phyloP scores from a whole-genome alignment of 495 filamentous ascomycete genomes.

The Neurospora tetraspora region DNA sequence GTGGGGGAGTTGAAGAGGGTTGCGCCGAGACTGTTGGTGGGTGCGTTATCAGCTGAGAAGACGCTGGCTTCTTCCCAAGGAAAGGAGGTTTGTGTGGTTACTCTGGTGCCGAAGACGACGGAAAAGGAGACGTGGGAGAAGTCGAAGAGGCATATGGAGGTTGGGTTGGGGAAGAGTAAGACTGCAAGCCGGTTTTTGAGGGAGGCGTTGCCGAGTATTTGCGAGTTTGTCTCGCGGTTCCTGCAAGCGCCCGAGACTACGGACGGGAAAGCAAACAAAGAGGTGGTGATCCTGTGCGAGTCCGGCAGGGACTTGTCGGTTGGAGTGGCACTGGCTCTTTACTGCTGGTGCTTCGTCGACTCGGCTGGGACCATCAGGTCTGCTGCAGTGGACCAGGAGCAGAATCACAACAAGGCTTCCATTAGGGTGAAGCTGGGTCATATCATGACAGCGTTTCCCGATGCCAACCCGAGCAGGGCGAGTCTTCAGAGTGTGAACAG shows the following conservation, averaged over 20 bases:
- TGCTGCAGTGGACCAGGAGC: constrained; percentile 9
- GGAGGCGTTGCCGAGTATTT: constrained; percentile 48
- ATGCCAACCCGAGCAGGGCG: constrained; percentile 67
- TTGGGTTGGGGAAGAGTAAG: constrained; percentile 57
- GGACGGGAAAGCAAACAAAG: constrained; percentile 2
- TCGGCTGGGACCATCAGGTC: constrained; percentile 18
- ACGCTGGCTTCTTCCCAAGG: not conserved
- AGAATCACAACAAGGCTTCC: constrained; percentile 56
- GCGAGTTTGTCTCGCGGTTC: constrained; percentile 31
- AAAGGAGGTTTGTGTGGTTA: constrained; percentile 13
- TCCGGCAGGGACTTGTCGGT: constrained; percentile 33
- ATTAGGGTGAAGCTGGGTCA: constrained; percentile 68
- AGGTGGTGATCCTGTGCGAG: constrained; percentile 30
- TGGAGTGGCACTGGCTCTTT: constrained; percentile 39
- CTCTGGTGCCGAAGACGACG: constrained; percentile 25
- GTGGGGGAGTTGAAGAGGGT: constrained; percentile 24
- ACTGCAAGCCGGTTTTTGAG: constrained; percentile 67
- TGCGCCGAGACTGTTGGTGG: constrained; percentile 24
- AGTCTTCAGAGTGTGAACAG: constrained; percentile 83
- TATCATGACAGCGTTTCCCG: constrained; percentile 63
- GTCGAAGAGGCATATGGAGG: constrained; percentile 39
- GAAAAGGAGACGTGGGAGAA: constrained; percentile 24
- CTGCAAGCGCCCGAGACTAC: constrained; percentile 6
- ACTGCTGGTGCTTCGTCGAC: constrained; percentile 31
- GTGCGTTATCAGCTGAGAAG: constrained; percentile 13